These are phyloP conservation scores for Zygotorulaspora florentina DNA, from an alignment of 805 yeast species.

Conservation along the genomic window DNA sequence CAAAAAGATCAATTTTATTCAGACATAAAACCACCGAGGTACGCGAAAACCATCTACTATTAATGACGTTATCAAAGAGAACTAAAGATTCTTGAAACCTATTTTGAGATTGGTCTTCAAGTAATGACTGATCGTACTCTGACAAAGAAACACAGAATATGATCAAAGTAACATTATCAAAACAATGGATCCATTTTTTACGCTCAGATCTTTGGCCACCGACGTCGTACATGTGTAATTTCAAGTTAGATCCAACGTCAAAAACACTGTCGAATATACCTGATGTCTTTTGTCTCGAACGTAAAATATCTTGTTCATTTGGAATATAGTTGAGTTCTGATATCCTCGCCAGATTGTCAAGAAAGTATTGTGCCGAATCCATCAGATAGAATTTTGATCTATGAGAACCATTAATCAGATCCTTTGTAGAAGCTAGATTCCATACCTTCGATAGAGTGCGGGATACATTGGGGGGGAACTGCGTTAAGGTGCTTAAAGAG, in stretches of 20 bases:
- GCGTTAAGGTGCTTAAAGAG: slow-evolving; percentile 25
- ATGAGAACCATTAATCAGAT: slow-evolving; percentile 49
- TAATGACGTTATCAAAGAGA: slow-evolving; percentile 83
- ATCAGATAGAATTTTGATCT: slow-evolving; percentile 72
- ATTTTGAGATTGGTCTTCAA: slow-evolving; percentile 73
- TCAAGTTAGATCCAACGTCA: slow-evolving; percentile 59
- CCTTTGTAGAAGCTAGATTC: slow-evolving; percentile 52
- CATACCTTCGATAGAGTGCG: slow-evolving; percentile 49
- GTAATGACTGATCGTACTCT: slow-evolving; percentile 82
- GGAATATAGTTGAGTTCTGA: slow-evolving; percentile 62
- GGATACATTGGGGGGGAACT: slow-evolving; percentile 48
- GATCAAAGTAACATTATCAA: slow-evolving; percentile 84
- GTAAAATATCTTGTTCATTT: slow-evolving; percentile 66
- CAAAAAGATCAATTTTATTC: slow-evolving; percentile 86
- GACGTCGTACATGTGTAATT: slow-evolving; percentile 71
- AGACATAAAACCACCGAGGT: slow-evolving; percentile 82
- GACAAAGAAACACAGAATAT: slow-evolving; percentile 89
- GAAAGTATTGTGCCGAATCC: slow-evolving; percentile 80
- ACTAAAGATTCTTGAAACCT: slow-evolving; percentile 78
- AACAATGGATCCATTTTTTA: slow-evolving; percentile 95
- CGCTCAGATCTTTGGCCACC: slow-evolving; percentile 97
- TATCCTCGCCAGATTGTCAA: slow-evolving; percentile 57
- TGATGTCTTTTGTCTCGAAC: slow-evolving; percentile 88
- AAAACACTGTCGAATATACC: slow-evolving; percentile 85
- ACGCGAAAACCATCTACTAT: slow-evolving; percentile 87